Conservation (phyloP, 192 early-diverging fungal species). For the Backusella parvicylindrica region DNA sequence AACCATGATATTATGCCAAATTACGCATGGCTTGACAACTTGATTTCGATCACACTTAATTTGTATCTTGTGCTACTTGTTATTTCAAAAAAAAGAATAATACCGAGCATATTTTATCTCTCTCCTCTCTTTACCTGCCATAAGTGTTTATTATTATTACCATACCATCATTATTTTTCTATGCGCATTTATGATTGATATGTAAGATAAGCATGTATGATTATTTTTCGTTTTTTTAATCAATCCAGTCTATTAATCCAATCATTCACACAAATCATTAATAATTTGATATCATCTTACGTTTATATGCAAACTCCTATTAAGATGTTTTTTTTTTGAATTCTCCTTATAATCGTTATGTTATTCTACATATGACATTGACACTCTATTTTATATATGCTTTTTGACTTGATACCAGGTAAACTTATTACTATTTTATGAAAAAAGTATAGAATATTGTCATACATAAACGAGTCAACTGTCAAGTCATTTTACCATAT, state of each 20-base stretch:
- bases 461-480: not conserved
- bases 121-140: not conserved
- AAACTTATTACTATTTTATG: not conserved
- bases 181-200: not conserved
- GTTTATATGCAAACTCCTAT: not conserved
- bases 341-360: too few relatives aligned
- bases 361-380: too few relatives aligned
- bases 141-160: not conserved
- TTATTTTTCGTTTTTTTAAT: not conserved
- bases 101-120: not conserved
- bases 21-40: not conserved
- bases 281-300: not conserved
- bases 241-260: not conserved
- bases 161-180: too few relatives aligned
- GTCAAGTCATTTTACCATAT: not conserved
- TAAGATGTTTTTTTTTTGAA: not conserved
- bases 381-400: too few relatives aligned
- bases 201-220: not conserved
- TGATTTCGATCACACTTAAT: not conserved
- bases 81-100: not conserved
- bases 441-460: not conserved
- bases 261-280: not conserved
- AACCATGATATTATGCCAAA: conserved; percentile 1
- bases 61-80: not conserved
- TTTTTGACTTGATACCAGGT: too few relatives aligned